Evolutionary conservation across 768 basidiomycete genomes (phyloP), one percentile per base, ranked within the genome.

Genomic region (Amanita muscaria): DNA sequence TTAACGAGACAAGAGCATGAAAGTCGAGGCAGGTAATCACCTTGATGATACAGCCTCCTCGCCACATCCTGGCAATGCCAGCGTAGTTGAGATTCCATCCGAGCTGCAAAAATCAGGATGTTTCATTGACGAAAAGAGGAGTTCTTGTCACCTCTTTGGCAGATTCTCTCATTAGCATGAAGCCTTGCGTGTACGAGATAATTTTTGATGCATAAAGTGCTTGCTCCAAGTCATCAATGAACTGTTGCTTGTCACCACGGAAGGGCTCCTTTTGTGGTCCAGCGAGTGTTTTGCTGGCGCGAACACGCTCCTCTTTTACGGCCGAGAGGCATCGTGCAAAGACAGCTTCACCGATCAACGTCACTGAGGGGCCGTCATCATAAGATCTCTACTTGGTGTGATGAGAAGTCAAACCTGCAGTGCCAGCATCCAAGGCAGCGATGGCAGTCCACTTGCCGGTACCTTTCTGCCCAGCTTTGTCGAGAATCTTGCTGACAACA

Each of bases 371-470:
- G 15, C 34, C 22, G 12, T 43, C 14, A 39, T 49, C 46, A 41
- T n/a, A n/a, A 36, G 42, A 18, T 37, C 14, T 32, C 21, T 31
- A 32, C 48, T 50, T 14, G 21, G 40, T 27, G 39, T 40, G 36
- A 21, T 33, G 27, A 46, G 42, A 49, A 38, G 22, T 62, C 79
- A 49, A 51, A 87, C 88, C 89, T 34, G 88, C 74, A 49, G 77
- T 83, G 56, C 88, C 92, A 53, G 88, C 83, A 43, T 99, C 96
- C 53, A 99, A 80, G 48, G 96, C 96, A 55, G 83, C 83, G 57
- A 97, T 87, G 46, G 96, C 96, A 45, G 96, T 99, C 96, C 96
- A 99, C 69, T 99, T 99, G 47, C 96, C 92, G 51, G 96, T 99
- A 60, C 96, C 96, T 70, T 99, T 99, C 66, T 99, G 96, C 30